These are phyloP conservation scores for Collybiopsis confluens DNA, from an alignment of 768 basidiomycete genomes.

Conservation along the genomic window DNA sequence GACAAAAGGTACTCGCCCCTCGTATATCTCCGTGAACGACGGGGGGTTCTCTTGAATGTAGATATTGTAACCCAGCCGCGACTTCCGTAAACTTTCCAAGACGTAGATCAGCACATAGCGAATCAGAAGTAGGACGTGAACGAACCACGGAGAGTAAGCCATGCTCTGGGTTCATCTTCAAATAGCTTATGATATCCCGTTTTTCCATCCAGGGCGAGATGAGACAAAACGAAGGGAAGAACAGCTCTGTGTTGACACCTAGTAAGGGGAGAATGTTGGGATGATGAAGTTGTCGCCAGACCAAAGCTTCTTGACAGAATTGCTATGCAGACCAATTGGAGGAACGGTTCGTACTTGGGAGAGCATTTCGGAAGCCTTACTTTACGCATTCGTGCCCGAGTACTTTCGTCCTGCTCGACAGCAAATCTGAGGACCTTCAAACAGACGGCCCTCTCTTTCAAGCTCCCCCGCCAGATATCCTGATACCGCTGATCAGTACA, in stretches of 20 bases:
- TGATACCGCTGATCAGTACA: background rate
- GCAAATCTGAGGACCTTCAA: slow-evolving; percentile 8
- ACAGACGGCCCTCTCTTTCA: slow-evolving; percentile 2
- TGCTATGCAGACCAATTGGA: slow-evolving; percentile 7
- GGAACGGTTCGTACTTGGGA: background rate
- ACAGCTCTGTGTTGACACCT: slow-evolving; percentile 14
- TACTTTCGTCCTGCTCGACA: background rate
- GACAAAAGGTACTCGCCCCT: slow-evolving; percentile 2
- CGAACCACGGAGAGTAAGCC: background rate
- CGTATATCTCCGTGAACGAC: slow-evolving; percentile 21
- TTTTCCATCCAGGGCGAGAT: slow-evolving; percentile 21
- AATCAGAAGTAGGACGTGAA: background rate
- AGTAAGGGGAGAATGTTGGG: slow-evolving; percentile 16
- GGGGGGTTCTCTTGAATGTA: slow-evolving; percentile 24
- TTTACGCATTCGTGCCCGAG: background rate
- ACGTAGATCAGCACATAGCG: background rate
- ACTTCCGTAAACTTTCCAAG: slow-evolving; percentile 18
- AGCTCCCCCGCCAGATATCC: slow-evolving; percentile 1
- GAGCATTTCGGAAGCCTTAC: background rate
- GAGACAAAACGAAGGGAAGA: slow-evolving; percentile 15
- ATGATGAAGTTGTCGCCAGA: slow-evolving; percentile 18
- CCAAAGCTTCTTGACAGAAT: slow-evolving; percentile 18
- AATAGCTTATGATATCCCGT: slow-evolving; percentile 12
- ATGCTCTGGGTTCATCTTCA: slow-evolving; percentile 4
- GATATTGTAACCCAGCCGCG: slow-evolving; percentile 27